These are phyloP conservation scores for Chondrostereum purpureum DNA, from an alignment of 1,284 basidiomycete genomes.

Conservation along the genomic window DNA sequence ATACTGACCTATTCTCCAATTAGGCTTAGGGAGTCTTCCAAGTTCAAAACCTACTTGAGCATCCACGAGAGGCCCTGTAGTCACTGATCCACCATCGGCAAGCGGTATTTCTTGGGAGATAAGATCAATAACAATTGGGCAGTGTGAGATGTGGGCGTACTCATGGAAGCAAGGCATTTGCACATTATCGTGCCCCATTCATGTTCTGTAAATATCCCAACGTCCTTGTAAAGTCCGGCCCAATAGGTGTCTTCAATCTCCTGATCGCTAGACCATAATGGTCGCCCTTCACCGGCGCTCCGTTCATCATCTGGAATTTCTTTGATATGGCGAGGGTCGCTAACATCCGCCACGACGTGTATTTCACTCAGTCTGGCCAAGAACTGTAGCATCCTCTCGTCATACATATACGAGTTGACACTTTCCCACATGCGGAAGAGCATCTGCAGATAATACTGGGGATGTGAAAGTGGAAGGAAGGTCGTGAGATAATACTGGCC, in stretches of 20 bases:
- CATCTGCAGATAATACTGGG: slow-evolving; percentile 76
- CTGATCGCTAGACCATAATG: slow-evolving; percentile 46
- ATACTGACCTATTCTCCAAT: slow-evolving; percentile 60
- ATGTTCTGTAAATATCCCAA: slow-evolving; percentile 82
- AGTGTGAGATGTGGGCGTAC: slow-evolving; percentile 34
- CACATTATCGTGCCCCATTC: slow-evolving; percentile 90
- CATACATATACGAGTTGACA: slow-evolving; percentile 78
- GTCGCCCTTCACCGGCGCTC: slow-evolving; percentile 57
- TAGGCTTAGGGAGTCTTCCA: slow-evolving; percentile 56
- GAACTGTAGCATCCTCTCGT: slow-evolving; percentile 76
- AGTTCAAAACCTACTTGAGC: slow-evolving; percentile 62
- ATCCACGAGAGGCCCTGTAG: slow-evolving; percentile 66
- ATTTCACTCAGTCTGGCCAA: slow-evolving; percentile 65
- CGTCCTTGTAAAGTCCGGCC: slow-evolving; percentile 72
- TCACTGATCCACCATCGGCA: slow-evolving; percentile 64
- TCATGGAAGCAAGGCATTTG: slow-evolving; percentile 85
- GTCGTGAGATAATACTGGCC: slow-evolving; percentile 79
- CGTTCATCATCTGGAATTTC: slow-evolving; percentile 67
- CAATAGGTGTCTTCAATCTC: slow-evolving; percentile 39
- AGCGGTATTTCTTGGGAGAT: slow-evolving; percentile 54
- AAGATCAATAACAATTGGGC: slow-evolving; percentile 11
- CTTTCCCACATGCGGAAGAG: slow-evolving; percentile 80
- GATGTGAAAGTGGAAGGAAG: slow-evolving; percentile 74
- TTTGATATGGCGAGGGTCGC: slow-evolving; percentile 59
- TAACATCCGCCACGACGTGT: slow-evolving; percentile 67